Evolutionary conservation across 257 asterid genomes (phyloP), one percentile per base, ranked within the genome.

Genomic region (Lithospermum erythrorhizon): DNA sequence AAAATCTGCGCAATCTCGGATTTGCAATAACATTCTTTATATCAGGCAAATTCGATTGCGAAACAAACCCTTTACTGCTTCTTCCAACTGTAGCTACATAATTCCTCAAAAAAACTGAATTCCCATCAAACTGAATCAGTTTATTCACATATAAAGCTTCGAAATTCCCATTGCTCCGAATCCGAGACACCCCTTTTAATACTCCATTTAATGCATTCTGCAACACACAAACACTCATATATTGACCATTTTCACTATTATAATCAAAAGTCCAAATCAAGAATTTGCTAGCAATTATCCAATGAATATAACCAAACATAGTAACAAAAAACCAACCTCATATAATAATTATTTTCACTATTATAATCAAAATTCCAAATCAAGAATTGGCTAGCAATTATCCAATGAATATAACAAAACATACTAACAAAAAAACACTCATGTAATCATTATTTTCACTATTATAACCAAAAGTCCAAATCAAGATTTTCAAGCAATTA

Each of bases 121-220:
- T 75, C n/a, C 84, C 91, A 61, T 76, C 85, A 57, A 76, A 67
- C 51, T 35, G 45, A 35, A 0, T 8, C 45, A 35, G 13, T 35
- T 53, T 63, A 47, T 72, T 69, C 35, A 76, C 24, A 68, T 56
- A 47, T 13, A 75, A 61, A 61, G 75, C 80, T 30, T 70, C 82
- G 61, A 64, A 53, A 22, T 61, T 65, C 57, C 66, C 81, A 59
- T 61, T 61, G 37, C 61, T 75, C 76, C 76, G 68, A 54, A 59
- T 53, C 56, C 58, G 64, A 19, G 68, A 22, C 71, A 76, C 71
- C 65, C 86, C 75, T 35, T 65, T 74, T 21, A 45, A 55, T 65
- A 65, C 71, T 59, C 87, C 86, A 58, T 71, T 81, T 61, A 81
- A 72, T 66, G 61, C 82, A 71, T 78, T 83, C 96, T 88, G 87